Base-by-base conservation (phyloP, 192 early-diverging fungal species). In the Spizellomyces punctatus region DNA sequence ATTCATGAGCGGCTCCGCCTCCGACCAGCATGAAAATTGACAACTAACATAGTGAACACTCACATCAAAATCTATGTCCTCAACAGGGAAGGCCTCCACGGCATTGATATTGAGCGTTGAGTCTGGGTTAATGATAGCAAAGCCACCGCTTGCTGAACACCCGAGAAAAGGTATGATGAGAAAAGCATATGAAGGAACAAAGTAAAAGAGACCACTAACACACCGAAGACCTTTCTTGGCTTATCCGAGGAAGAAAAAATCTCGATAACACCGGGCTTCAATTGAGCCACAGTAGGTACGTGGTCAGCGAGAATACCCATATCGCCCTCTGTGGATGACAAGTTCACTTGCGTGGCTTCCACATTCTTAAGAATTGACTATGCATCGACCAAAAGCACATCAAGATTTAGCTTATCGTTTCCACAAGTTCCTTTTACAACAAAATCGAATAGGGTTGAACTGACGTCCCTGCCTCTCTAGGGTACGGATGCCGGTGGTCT, bases 261-360 rank as follows among this genome's bases (percentile, higher is more conserved):
- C 81, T 95, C 94, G 54, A 99, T 71, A 46, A 94, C 83, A 56
- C 93, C 92, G 50, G 95, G 92, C 81, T 91, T 91, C 54, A 99
- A 89, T 88, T 99, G 92, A 79, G 95, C 93, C 64, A 99, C 92
- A 46, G 91, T 93, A n/a, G 95, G 93, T 47, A 99, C 94, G 88
- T 99, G 96, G 85, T 93, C 92, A 69, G 94, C 95, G 19, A 99
- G 89, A 70, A 99, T 92, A 95, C 96, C 96, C 89, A 99, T 93
- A 78, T 96, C 94, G 62, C 96, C 96, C 21, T 93, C 93, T 48
- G 90, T 89, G 19, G 94, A 91, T 42, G 93, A 86, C 73, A 99
- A 79, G 85, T 99, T 97, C 69, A 99, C 94, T 81, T 98, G 96
- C 61, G 88, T 86, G 58, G 93, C 93, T 71, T 89, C 86, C 60